A percentile compares a stretch with the other conserved stretches of the same genome.
phyloP scores from a whole-genome alignment of 1,284 basidiomycete genomes.

The Leccinum angustisporum region DNA sequence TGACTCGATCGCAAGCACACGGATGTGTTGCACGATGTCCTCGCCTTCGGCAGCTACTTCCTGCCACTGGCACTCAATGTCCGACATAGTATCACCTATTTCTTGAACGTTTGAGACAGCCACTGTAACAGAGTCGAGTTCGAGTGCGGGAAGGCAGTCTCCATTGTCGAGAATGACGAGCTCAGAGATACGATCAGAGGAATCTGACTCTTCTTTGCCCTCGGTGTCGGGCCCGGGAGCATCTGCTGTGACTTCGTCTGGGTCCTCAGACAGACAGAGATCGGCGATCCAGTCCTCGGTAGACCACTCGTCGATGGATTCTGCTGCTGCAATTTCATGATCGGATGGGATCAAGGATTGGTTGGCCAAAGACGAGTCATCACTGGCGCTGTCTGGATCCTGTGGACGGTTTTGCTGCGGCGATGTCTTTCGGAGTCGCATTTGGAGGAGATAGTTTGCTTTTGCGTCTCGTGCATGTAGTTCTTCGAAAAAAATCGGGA shows the following conservation, averaged over 20 bases:
- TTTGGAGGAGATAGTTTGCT: not conserved
- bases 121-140: not conserved
- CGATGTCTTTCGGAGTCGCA: not conserved
- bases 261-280: not conserved
- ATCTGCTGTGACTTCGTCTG: not conserved
- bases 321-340: not conserved
- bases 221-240: not conserved
- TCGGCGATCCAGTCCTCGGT: not conserved
- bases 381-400: not conserved
- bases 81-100: not conserved
- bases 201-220: not conserved
- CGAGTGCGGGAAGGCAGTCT: not conserved
- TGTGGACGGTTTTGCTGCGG: not conserved
- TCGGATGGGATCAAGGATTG: not conserved
- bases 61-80: not conserved
- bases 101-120: not conserved
- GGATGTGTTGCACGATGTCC: not conserved
- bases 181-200: not conserved
- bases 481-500: not conserved
- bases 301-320: not conserved
- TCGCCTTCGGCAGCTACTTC: not conserved
- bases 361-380: not conserved
- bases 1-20: not conserved
- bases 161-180: not conserved
- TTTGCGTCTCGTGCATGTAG: not conserved